phyloP scores from a whole-genome alignment of 805 yeast species.

The Starmera amethionina region DNA sequence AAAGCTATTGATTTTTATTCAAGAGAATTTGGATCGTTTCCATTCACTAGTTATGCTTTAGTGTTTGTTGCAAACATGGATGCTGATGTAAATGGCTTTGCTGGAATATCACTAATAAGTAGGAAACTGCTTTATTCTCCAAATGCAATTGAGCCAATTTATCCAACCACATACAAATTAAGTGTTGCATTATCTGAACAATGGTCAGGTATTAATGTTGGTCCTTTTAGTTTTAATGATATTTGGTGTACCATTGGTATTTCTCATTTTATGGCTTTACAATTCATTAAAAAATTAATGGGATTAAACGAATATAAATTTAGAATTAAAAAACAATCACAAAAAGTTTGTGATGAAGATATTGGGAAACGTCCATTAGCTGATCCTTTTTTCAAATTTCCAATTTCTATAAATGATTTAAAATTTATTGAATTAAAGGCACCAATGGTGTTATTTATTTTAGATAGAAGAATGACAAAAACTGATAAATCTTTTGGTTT shows the following conservation, averaged over 20 bases:
- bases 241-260: slow-evolving; percentile 87
- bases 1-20: slow-evolving; percentile 77
- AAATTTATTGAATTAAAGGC: slow-evolving; percentile 69
- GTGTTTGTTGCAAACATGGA: slow-evolving; percentile 59
- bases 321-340: slow-evolving; percentile 54
- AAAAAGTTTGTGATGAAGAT: slow-evolving; percentile 62
- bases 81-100: slow-evolving; percentile 48
- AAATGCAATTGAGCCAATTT: slow-evolving; percentile 68
- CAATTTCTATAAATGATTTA: slow-evolving; percentile 52
- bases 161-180: slow-evolving; percentile 55
- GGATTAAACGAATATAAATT: slow-evolving; percentile 79
- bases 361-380: slow-evolving; percentile 79
- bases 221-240: slow-evolving; percentile 71
- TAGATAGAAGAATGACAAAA: slow-evolving; percentile 90
- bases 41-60: slow-evolving; percentile 73
- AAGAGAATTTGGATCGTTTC: slow-evolving; percentile 87
- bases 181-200: slow-evolving; percentile 72
- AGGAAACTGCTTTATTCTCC: slow-evolving; percentile 63
- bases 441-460: slow-evolving; percentile 73
- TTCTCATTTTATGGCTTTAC: slow-evolving; percentile 70
- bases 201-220: slow-evolving; percentile 89
- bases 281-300: slow-evolving; percentile 59
- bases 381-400: slow-evolving; percentile 52
- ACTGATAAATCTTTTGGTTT: slow-evolving; percentile 92
- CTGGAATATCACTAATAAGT: slow-evolving; percentile 58